These are phyloP conservation scores for Stagonosporopsis tanaceti DNA, from an alignment of 2,329 filamentous ascomycete genomes.

Conservation along the genomic window DNA sequence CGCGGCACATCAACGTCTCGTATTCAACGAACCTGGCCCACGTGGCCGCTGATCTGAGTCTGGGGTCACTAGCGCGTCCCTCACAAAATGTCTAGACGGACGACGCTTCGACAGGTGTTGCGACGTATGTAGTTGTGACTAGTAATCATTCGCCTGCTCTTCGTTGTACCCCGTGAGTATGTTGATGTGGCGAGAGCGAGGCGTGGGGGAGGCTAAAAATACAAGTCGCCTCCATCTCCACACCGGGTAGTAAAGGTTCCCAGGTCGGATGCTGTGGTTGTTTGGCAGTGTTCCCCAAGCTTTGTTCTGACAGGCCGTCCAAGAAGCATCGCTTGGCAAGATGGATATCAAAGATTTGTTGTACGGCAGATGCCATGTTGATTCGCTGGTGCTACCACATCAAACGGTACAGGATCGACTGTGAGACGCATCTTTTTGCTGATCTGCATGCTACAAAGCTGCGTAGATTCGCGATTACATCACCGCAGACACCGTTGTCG, in stretches of 20 bases:
- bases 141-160: neutral
- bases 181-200: constrained; percentile 12
- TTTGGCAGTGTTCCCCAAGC: constrained; percentile 25
- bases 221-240: constrained; percentile 20
- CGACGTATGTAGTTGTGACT: constrained; percentile 1
- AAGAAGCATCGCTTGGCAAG: constrained; percentile 5
- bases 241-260: constrained; percentile 20
- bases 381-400: constrained; percentile 13
- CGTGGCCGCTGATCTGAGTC: constrained; percentile 34
- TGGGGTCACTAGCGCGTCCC: constrained; percentile 35
- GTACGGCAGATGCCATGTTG: constrained; percentile 4
- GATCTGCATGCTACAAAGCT: constrained; percentile 11
- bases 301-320: constrained; percentile 13
- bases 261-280: constrained; percentile 15
- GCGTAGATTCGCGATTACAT: constrained; percentile 5
- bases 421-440: constrained; percentile 3
- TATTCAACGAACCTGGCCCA: constrained; percentile 33
- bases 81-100: constrained; percentile 8
- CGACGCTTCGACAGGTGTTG: constrained; percentile 8
- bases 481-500: constrained; percentile 4
- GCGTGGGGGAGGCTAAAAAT: constrained; percentile 16
- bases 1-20: constrained; percentile 33
- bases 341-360: neutral
- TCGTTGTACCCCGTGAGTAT: neutral
- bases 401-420: constrained; percentile 6